phyloP scores from a whole-genome alignment of 108 stramenopile genomes.

The Poteriospumella lacustris region DNA sequence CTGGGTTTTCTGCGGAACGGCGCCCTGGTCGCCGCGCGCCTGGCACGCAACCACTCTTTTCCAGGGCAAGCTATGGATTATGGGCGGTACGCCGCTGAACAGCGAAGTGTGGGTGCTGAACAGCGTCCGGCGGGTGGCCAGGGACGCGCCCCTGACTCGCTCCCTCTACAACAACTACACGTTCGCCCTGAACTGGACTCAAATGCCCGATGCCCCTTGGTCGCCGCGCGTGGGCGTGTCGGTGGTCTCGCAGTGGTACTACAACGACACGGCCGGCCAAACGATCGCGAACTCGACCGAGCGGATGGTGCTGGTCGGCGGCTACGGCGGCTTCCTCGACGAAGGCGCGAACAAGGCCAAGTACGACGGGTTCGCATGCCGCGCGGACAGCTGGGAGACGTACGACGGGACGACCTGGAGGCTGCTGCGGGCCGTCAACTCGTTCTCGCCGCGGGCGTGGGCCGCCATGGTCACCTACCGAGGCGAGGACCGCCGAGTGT shows the following conservation, averaged over 20 bases:
- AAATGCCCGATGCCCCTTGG: constrained; percentile 1
- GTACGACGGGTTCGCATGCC: constrained; percentile 15
- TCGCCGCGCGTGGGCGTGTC: neutral
- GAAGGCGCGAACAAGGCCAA: neutral
- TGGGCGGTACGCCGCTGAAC: constrained; percentile 67
- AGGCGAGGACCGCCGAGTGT: neutral
- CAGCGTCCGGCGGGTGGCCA: neutral
- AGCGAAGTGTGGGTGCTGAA: constrained; percentile 66
- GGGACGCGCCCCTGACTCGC: neutral
- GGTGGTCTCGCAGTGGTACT: constrained; percentile 15
- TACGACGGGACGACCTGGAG: constrained; percentile 17
- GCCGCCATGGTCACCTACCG: neutral
- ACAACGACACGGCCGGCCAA: neutral
- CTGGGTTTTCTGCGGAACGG: constrained; percentile 56
- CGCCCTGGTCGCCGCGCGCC: constrained; percentile 64
- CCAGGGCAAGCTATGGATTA: constrained; percentile 49
- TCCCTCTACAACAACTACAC: constrained; percentile 12
- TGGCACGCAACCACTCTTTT: constrained; percentile 60
- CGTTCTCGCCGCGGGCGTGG: neutral
- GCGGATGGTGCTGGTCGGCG: constrained; percentile 4
- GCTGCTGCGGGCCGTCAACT: neutral
- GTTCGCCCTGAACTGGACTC: neutral
- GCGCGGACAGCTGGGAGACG: neutral
- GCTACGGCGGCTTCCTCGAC: constrained; percentile 20
- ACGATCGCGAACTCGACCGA: neutral